phyloP scores from a whole-genome alignment of 495 filamentous ascomycete genomes.

The Podospora anserina region DNA sequence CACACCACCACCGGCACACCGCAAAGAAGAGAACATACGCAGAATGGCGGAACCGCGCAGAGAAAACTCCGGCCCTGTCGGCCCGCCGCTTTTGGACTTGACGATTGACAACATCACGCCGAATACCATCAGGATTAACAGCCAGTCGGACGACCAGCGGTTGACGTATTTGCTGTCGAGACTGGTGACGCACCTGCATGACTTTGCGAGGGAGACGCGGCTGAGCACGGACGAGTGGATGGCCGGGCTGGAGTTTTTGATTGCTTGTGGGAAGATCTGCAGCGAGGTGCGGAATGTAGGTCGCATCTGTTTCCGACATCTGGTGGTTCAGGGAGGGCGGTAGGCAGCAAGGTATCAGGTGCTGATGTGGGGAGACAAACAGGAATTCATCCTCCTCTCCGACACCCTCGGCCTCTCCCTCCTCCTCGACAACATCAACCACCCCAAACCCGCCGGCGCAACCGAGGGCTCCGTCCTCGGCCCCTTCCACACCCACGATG shows the following conservation, averaged over 20 bases:
- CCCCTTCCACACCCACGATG: slow-evolving; percentile 92
- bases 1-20: not conserved
- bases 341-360: no score
- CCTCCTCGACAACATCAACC: slow-evolving; percentile 86
- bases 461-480: slow-evolving; percentile 91
- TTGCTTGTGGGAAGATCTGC: slow-evolving; percentile 68
- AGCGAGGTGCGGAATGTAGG: slow-evolving; percentile 57
- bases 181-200: slow-evolving; percentile 75
- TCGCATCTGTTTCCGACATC: not conserved
- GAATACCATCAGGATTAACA: slow-evolving; percentile 72
- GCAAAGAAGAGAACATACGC: slow-evolving; percentile 5
- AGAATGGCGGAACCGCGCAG: slow-evolving; percentile 12
- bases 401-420: slow-evolving; percentile 87
- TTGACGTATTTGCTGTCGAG: slow-evolving; percentile 70
- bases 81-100: slow-evolving; percentile 59
- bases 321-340: no score
- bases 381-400: slow-evolving; percentile 94
- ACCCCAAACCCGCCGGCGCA: slow-evolving; percentile 70
- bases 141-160: slow-evolving; percentile 60
- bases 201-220: slow-evolving; percentile 77
- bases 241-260: slow-evolving; percentile 66
- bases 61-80: slow-evolving; percentile 15
- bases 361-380: no score
- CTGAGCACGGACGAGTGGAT: slow-evolving; percentile 80
- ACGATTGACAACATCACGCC: slow-evolving; percentile 82